Evolutionary conservation across 73 alveolate species (phyloP), one percentile per base, ranked within the genome.

Genomic region (Blepharisma japonicum): DNA sequence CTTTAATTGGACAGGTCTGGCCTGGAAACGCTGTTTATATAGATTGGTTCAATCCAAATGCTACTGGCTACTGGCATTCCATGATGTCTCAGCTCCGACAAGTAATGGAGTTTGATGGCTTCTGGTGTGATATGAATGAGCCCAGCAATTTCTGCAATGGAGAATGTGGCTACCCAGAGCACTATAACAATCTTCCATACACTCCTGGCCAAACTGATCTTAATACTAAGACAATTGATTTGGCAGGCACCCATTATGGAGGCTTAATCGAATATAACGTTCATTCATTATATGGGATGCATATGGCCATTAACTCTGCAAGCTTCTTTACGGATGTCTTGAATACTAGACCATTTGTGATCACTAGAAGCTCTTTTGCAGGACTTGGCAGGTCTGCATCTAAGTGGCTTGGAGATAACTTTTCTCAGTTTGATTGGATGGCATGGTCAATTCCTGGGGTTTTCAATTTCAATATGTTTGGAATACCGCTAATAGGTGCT

Each of bases 121-220:
- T 96, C 20, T 96, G 99, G 99, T 80, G 92, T 7, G 98, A 96
- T 81, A 95, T 92, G 98, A 96, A 96, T 84, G 98, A 96, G 78
- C 94, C 95, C 47, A 82, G 96, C 11, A 87, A 85, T 86, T 68
- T 93, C 76, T 93, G 96, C 66, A 80, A 77, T 49, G 96, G 93
- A 1, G 91, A 20, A 25, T 61, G 77, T 61, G 87, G 67, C 23
- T 53, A 53, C 23, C 67, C 67, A 53, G 27, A 11, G n/a, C 23
- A 11, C n/a, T 11, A 14, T 20, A 11, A 53, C n/a, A 53, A 53
- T 20, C 67, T 53, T 53, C 67, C 67, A 1, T 53, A 53, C 67
- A 53, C 67, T 2, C 67, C 67, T 14, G 67, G 67, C 23, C 67
- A 53, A 20, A 53, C 67, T 11, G 23, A 14, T 11, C n/a, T 53